phyloP scores from a whole-genome alignment of 129 eudicot species.

The Artemisia argyi region DNA sequence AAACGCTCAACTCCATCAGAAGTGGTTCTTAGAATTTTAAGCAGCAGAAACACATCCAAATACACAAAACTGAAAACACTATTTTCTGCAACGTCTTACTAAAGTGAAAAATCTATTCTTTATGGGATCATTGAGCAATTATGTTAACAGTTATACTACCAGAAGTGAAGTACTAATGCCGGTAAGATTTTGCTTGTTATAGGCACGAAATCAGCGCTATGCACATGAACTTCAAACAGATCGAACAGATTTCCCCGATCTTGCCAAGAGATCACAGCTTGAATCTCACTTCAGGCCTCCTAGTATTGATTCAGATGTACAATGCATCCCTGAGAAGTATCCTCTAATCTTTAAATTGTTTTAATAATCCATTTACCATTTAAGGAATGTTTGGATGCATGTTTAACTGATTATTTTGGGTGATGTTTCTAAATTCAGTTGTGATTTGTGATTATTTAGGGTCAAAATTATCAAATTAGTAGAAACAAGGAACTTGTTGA shows the following conservation, averaged over 20 bases:
- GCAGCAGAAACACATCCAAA: background rate
- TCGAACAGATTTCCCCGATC: constrained; percentile 29
- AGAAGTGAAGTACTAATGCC: background rate
- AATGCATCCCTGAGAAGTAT: constrained; percentile 50
- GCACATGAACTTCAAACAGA: constrained; percentile 53
- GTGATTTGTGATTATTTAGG: constrained; percentile 2
- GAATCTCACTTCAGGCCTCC: constrained; percentile 48
- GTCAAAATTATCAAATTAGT: too few species aligned
- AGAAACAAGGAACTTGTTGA: too few species aligned
- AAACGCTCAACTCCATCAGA: background rate
- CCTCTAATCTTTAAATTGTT: constrained; percentile 30
- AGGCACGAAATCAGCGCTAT: constrained; percentile 60
- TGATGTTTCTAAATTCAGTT: background rate
- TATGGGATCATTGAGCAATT: constrained; percentile 11
- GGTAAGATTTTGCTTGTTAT: constrained; percentile 11
- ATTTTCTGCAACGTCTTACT: background rate
- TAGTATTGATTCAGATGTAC: constrained; percentile 40
- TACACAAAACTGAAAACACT: background rate
- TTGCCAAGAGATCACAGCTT: constrained; percentile 34
- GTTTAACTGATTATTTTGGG: background rate
- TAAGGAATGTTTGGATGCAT: constrained; percentile 7
- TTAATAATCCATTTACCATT: background rate
- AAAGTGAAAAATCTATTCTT: background rate
- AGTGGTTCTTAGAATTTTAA: background rate
- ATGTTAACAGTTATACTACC: constrained; percentile 13